Evolutionary conservation across 192 early-diverging fungal species (phyloP).

Genomic region (Powellomyces hirtus): DNA sequence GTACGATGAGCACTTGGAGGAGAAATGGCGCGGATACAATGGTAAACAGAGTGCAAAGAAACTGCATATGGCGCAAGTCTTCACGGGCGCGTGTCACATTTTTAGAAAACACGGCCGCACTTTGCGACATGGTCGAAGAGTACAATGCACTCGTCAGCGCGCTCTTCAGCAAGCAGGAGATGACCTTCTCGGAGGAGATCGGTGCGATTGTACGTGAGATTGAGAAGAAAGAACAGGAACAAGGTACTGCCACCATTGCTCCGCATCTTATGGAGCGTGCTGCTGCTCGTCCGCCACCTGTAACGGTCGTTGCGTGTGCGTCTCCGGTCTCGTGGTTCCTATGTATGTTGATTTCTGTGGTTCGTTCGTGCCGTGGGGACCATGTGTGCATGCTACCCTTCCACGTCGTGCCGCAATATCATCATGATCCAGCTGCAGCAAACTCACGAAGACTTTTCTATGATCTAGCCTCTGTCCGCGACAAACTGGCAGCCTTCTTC

Average conservation of each 20-base stretch:
- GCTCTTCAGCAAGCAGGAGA: neutral
- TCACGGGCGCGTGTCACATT: too few relatives aligned
- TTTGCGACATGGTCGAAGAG: neutral
- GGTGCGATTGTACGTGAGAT: neutral
- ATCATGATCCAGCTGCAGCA: too few relatives aligned
- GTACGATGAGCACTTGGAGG: too few relatives aligned
- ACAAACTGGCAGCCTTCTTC: neutral
- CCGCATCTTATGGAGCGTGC: too few relatives aligned
- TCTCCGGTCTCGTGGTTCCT: neutral
- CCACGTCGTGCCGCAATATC: neutral
- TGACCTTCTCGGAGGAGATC: neutral
- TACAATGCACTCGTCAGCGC: neutral
- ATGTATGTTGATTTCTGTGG: neutral
- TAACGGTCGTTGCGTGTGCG: neutral
- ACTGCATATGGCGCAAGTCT: too few relatives aligned
- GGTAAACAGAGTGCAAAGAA: too few relatives aligned
- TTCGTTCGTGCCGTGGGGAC: neutral
- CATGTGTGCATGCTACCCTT: neutral
- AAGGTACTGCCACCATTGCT: neutral
- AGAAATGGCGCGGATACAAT: too few relatives aligned
- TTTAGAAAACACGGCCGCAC: neutral
- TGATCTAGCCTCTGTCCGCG: neutral
- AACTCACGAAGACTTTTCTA: too few relatives aligned
- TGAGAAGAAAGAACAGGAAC: neutral
- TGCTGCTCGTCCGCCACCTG: neutral